Evolutionary conservation across 495 filamentous ascomycete genomes (phyloP).

Genomic region (Aspergillus cavernicola): DNA sequence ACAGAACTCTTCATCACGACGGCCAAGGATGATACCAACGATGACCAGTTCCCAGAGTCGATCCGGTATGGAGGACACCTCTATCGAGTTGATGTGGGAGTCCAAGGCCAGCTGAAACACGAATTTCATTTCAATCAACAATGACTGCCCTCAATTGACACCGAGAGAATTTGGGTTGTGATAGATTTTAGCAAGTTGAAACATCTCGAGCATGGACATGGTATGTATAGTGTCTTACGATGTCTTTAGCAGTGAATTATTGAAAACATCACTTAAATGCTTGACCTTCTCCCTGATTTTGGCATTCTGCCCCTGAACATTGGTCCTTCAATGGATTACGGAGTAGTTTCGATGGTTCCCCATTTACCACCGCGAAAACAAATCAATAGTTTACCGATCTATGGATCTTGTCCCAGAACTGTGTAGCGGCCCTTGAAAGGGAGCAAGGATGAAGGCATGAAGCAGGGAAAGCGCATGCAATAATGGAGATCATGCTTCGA

Average conservation of each 20-base stretch:
- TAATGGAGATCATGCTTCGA: not conserved
- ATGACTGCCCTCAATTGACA: not conserved
- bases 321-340: not conserved
- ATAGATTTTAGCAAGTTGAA: not conserved
- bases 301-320: not conserved
- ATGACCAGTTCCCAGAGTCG: conserved; percentile 50
- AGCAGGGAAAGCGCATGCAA: not conserved
- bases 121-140: conserved; percentile 41
- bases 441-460: not conserved
- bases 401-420: not conserved
- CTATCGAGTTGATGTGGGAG: conserved; percentile 66
- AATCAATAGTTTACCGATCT: conserved; percentile 3
- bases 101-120: conserved; percentile 54
- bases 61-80: conserved; percentile 60
- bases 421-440: not conserved
- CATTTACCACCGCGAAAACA: not conserved
- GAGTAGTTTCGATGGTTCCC: not conserved
- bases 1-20: conserved; percentile 74
- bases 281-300: not conserved
- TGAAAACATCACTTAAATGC: not conserved
- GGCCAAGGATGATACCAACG: conserved; percentile 57
- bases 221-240: not conserved
- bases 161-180: not conserved
- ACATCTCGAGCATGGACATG: not conserved
- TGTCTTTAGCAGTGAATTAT: not conserved